Evolutionary conservation across 164 flowering plant genomes (phyloP), one percentile per base, ranked within the genome.

Genomic region (Umbilicus rupestris): DNA sequence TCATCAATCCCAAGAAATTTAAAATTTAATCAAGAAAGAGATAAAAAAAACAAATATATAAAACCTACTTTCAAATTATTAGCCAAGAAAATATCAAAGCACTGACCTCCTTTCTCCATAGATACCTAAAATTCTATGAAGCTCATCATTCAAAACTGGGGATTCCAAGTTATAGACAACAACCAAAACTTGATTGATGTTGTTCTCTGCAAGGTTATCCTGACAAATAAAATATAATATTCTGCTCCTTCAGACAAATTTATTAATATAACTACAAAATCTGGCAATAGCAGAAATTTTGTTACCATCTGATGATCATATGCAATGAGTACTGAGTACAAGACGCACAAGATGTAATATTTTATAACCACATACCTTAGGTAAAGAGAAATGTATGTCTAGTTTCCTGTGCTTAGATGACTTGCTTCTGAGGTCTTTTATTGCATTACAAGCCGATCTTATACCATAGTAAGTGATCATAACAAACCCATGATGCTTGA

Each of bases 401-500:
- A 88, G 84, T 70, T 84, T 86, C 76, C 84, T 75, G 58, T 76
- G 79, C 74, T 85, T 75, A 68, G 83, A 68, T 45, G 86, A 83
- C 68, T 82, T 84, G 76, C 79, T 82, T 65, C 84, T 90, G 62
- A 88, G 87, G 69, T 80, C 81, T 69, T 72, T 80, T 85, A 88
- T 77, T 28, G 94, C 90, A 78, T 75, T 80, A 33, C 80, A 66
- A 52, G 94, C 85, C 29, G 90, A 85, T 69, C 94, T 75, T 68
- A 88, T 74, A 59, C 59, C 70, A 78, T 82, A 84, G 69, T 86
- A 88, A 39, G 94, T 84, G 44, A 88, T 78, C 86, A 88, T 88
- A 12, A 88, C 86, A 76, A 86, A 81, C 20, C 94, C 90, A 70
- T 87, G 79, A 72, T 84, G 86, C 73, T 86, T 88, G 80, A 86